Evolutionary conservation across 2,329 filamentous ascomycete genomes (phyloP), one percentile per base, ranked within the genome.

Genomic region (Calonectria crousiana): DNA sequence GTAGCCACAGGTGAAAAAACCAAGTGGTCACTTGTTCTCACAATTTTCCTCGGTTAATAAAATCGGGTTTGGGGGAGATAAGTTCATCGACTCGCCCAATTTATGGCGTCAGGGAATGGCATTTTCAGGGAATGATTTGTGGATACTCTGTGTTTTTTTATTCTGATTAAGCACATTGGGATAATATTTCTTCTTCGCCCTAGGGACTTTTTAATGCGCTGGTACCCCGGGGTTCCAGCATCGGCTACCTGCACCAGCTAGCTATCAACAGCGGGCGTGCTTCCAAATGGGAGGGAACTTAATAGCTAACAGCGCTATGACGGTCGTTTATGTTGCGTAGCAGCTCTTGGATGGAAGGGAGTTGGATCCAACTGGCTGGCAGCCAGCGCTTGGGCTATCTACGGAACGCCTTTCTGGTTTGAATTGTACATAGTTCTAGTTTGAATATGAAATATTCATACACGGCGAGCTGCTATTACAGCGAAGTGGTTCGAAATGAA

Each of bases 61-160:
- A 77, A 74, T 64, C 30, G 20, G 73, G 67, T 77, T 72, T 74
- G 52, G 67, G 23, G 64, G 65, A 67, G 72, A 64, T 58, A 36
- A 36, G 38, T 72, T 72, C 38, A 67, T 71, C 32, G 52, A 70
- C 75, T 78, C 72, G 75, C 75, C 73, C 73, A 79, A 70, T 72
- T 41, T 70, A 69, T 71, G 79, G 79, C 79, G 79, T 80, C 76
- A 74, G 67, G 78, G 79, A 74, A 70, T 32, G 69, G 69, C 71
- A 74, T 79, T 76, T 77, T 74, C 52, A 67, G 74, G 74, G 49
- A 69, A 75, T 66, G 74, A 67, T 62, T 79, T 75, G 73, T 73
- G 70, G 69, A 75, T 76, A 76, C 72, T 67, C 13, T 69, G 60
- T 66, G 51, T 52, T 70, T 69, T 73, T 52, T 77, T 75, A 51